Evolutionary conservation across 2,329 filamentous ascomycete species (phyloP).

Genomic region (Ophiocordyceps sinensis): DNA sequence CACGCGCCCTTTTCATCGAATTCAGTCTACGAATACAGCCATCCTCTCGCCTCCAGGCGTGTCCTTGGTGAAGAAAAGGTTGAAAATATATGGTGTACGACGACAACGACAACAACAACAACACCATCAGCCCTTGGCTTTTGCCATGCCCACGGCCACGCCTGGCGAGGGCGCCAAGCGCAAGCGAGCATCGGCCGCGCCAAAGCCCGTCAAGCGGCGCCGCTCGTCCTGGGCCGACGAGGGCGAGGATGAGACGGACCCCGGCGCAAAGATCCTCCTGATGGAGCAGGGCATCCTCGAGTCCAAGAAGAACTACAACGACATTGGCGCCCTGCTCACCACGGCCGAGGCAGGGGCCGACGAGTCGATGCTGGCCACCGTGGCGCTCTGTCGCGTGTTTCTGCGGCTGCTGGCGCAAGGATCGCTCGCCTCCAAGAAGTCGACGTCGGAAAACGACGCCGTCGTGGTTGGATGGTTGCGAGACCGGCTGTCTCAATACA

Average conservation of each 20-base stretch:
- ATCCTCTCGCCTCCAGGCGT: no score
- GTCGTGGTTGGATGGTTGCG: constrained; percentile 69
- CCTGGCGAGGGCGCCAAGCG: constrained; percentile 26
- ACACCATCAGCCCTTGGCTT: not conserved
- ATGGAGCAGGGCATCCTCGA: constrained; percentile 73
- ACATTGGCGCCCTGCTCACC: constrained; percentile 60
- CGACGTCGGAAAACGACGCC: constrained; percentile 55
- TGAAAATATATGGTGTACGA: no score
- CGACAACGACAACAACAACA: no score
- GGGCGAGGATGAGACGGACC: constrained; percentile 26
- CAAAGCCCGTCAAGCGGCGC: constrained; percentile 34
- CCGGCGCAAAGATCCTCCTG: constrained; percentile 51
- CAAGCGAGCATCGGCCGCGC: constrained; percentile 30
- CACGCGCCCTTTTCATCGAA: no score
- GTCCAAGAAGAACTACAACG: constrained; percentile 84
- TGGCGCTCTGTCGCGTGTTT: constrained; percentile 78
- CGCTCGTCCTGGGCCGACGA: constrained; percentile 27
- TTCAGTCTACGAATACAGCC: no score
- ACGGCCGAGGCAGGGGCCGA: constrained; percentile 30
- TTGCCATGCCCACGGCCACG: constrained; percentile 12
- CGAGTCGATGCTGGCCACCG: constrained; percentile 52
- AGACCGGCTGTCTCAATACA: constrained; percentile 59
- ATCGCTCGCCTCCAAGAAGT: constrained; percentile 49
- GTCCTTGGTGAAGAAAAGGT: no score
- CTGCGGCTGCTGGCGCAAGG: constrained; percentile 65